phyloP scores from a whole-genome alignment of 148 eudicot species.

The Rhododendron molle region DNA sequence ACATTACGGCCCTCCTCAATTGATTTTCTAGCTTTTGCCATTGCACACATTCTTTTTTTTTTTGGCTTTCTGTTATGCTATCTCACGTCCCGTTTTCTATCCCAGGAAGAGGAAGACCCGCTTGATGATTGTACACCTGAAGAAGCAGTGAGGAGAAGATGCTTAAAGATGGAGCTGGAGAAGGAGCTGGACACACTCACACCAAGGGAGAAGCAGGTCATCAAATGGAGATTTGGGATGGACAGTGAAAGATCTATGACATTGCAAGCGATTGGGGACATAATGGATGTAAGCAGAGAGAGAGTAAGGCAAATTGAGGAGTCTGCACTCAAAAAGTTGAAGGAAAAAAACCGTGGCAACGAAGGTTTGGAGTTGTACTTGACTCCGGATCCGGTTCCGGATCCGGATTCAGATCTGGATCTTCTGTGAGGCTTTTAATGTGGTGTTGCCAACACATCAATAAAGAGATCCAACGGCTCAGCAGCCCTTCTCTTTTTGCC shows the following conservation, averaged over 20 bases:
- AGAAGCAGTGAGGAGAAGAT: slow-evolving; percentile 50
- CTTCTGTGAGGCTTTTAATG: too few relatives aligned
- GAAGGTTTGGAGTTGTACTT: slow-evolving; percentile 52
- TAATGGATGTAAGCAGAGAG: slow-evolving; percentile 82
- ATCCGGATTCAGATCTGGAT: too few relatives aligned
- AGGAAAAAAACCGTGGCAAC: slow-evolving; percentile 48
- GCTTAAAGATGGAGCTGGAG: slow-evolving; percentile 65
- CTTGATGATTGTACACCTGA: slow-evolving; percentile 20
- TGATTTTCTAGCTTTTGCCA: neutral
- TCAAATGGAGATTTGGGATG: slow-evolving; percentile 77
- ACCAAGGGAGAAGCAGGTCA: slow-evolving; percentile 62
- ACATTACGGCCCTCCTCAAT: neutral
- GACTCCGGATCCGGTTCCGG: neutral
- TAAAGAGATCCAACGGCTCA: too few relatives aligned
- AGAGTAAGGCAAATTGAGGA: slow-evolving; percentile 87
- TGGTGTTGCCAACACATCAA: too few relatives aligned
- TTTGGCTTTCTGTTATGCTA: neutral
- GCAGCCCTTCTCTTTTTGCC: too few relatives aligned
- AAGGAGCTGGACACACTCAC: slow-evolving; percentile 61
- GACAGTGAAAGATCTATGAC: slow-evolving; percentile 75
- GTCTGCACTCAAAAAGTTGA: slow-evolving; percentile 67
- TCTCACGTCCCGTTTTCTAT: neutral
- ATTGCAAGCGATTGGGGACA: slow-evolving; percentile 83
- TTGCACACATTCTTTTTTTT: neutral
- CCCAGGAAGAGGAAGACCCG: slow-evolving; percentile 51